Conservation (phyloP, 805 yeast species). For the Yarrowia sp. region DNA sequence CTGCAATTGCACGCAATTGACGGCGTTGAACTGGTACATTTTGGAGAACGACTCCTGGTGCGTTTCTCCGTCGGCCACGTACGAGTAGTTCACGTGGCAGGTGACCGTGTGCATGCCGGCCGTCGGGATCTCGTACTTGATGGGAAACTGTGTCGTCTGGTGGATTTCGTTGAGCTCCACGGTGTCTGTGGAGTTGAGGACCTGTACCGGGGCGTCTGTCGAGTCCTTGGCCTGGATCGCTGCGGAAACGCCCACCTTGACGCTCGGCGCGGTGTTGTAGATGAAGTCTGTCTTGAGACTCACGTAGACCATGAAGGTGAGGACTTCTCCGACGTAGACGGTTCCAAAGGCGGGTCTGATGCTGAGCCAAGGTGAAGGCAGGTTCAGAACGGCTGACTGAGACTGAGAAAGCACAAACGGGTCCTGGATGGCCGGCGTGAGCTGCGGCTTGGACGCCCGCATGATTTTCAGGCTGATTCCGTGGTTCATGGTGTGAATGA, state of each 20-base stretch:
- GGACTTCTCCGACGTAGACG: slow-evolving; percentile 39
- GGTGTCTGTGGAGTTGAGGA: slow-evolving; percentile 1
- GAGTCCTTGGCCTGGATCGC: slow-evolving; percentile 14
- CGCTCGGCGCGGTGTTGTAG: slow-evolving; percentile 7
- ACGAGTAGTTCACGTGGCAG: neutral
- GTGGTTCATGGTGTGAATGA: neutral
- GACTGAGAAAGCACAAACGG: slow-evolving; percentile 15
- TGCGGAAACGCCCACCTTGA: slow-evolving; percentile 15
- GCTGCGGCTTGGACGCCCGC: slow-evolving; percentile 37
- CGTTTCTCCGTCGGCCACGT: neutral
- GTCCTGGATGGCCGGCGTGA: slow-evolving; percentile 30
- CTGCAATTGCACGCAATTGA: slow-evolving; percentile 17
- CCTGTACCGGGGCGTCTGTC: neutral
- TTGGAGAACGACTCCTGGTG: neutral
- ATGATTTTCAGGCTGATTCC: slow-evolving; percentile 34
- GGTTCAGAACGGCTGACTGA: slow-evolving; percentile 15
- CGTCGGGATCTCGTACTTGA: slow-evolving; percentile 17
- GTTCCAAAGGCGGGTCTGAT: slow-evolving; percentile 34
- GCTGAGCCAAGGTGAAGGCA: slow-evolving; percentile 20
- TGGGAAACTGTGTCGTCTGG: slow-evolving; percentile 15
- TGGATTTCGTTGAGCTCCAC: slow-evolving; percentile 18
- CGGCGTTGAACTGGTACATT: slow-evolving; percentile 25
- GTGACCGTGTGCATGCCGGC: slow-evolving; percentile 20
- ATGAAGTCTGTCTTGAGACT: slow-evolving; percentile 12
- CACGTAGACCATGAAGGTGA: slow-evolving; percentile 34